Conservation (phyloP, 2,329 filamentous ascomycete genomes). For the Coleophoma eucalyptorum region DNA sequence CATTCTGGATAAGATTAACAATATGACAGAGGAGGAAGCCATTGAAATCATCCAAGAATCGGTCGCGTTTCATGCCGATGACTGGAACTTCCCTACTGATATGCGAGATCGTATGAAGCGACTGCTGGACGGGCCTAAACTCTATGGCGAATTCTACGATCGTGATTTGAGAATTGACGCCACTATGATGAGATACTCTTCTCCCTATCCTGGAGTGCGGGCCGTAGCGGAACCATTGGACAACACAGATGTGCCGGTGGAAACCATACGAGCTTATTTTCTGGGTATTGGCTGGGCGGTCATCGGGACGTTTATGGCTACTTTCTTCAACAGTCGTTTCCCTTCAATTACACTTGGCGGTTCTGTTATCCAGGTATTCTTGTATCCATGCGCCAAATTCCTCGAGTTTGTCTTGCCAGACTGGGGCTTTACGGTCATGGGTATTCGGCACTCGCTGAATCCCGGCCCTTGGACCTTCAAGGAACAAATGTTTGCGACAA, state of each 20-base stretch:
- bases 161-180: constrained; percentile 37
- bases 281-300: constrained; percentile 35
- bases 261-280: constrained; percentile 39
- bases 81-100: constrained; percentile 40
- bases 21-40: constrained; percentile 39
- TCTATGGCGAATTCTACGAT: constrained; percentile 36
- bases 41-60: constrained; percentile 34
- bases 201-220: constrained; percentile 38
- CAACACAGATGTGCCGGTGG: constrained; percentile 30
- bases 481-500: constrained; percentile 16
- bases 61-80: constrained; percentile 35
- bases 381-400: constrained; percentile 38
- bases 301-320: constrained; percentile 35
- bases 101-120: constrained; percentile 37
- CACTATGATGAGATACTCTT: constrained; percentile 31
- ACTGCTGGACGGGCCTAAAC: constrained; percentile 33
- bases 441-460: constrained; percentile 26
- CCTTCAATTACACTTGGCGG: constrained; percentile 28
- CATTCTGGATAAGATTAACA: constrained; percentile 36
- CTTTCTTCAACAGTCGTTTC: constrained; percentile 37
- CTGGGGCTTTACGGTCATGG: constrained; percentile 37
- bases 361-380: constrained; percentile 32
- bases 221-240: constrained; percentile 34
- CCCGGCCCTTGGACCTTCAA: constrained; percentile 14
- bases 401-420: constrained; percentile 38